A percentile compares a stretch with the other conserved stretches of the same genome.
phyloP scores from a whole-genome alignment of 2,329 filamentous ascomycete genomes.

The Botrytis fabae region DNA sequence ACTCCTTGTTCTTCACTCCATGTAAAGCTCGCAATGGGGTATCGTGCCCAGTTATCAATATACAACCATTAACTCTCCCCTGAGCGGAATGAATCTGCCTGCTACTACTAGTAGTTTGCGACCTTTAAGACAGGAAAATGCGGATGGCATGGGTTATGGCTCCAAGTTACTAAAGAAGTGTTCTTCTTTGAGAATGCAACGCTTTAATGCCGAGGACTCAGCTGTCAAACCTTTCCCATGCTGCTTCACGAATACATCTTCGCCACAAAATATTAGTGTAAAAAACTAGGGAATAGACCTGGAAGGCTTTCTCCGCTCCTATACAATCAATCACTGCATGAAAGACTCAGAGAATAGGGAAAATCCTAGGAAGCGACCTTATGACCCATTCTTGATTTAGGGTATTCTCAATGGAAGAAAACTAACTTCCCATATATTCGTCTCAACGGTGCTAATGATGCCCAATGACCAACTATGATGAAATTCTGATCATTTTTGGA shows the following conservation, averaged over 20 bases:
- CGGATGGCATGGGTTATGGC: neutral
- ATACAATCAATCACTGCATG: neutral
- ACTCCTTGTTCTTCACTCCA: slow-evolving; percentile 12
- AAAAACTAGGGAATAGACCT: slow-evolving; percentile 10
- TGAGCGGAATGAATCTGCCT: slow-evolving; percentile 1
- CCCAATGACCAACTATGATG: slow-evolving; percentile 14
- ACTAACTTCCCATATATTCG: neutral
- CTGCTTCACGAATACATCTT: neutral
- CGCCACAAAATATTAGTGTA: slow-evolving; percentile 2
- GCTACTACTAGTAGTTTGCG: neutral
- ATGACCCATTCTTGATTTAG: neutral
- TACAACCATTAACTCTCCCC: neutral
- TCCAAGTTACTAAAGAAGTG: neutral
- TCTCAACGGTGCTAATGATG: neutral
- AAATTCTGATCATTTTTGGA: slow-evolving; percentile 4
- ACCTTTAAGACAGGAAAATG: neutral
- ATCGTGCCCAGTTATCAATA: neutral
- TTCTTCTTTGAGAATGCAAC: neutral
- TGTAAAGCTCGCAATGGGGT: neutral
- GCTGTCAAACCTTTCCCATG: neutral
- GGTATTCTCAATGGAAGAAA: neutral
- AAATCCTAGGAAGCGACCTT: slow-evolving; percentile 10
- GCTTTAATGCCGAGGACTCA: neutral
- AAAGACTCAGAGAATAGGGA: slow-evolving; percentile 2
- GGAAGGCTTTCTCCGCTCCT: neutral